phyloP scores from a whole-genome alignment of 345 rosid genomes.

The Alliaria petiolata region DNA sequence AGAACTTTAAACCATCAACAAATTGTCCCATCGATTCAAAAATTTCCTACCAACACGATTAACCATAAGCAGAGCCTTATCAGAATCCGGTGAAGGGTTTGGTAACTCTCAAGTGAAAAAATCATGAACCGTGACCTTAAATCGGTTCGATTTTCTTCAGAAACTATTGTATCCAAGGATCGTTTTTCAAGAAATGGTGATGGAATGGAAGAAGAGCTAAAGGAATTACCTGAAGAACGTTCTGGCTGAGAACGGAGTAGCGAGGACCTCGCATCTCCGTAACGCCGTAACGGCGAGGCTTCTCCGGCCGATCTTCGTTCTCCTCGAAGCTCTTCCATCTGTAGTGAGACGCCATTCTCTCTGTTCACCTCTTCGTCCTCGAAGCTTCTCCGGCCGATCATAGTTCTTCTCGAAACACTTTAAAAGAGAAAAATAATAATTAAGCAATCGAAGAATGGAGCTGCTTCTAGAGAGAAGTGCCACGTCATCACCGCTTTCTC shows the following conservation, averaged over 20 bases:
- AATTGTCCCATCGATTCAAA: slow-evolving; percentile 83
- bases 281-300: slow-evolving; percentile 86
- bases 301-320: slow-evolving; percentile 87
- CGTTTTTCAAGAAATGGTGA: background rate
- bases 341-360: slow-evolving; percentile 47
- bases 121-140: background rate
- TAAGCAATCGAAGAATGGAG: slow-evolving; percentile 32
- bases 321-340: slow-evolving; percentile 73
- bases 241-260: slow-evolving; percentile 53
- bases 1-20: slow-evolving; percentile 85
- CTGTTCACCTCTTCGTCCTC: background rate
- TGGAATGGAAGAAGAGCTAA: background rate
- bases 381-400: background rate
- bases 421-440: too few species aligned
- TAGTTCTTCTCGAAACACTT: background rate
- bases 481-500: slow-evolving; percentile 22
- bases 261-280: slow-evolving; percentile 89
- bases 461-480: slow-evolving; percentile 44
- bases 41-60: slow-evolving; percentile 49
- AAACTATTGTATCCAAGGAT: background rate
- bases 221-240: slow-evolving; percentile 53
- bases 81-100: background rate
- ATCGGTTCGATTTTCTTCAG: background rate
- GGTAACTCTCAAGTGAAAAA: background rate
- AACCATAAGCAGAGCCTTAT: background rate